Conservation (phyloP, 1,284 basidiomycete genomes). For the Phylloboletellus chloephorus region DNA sequence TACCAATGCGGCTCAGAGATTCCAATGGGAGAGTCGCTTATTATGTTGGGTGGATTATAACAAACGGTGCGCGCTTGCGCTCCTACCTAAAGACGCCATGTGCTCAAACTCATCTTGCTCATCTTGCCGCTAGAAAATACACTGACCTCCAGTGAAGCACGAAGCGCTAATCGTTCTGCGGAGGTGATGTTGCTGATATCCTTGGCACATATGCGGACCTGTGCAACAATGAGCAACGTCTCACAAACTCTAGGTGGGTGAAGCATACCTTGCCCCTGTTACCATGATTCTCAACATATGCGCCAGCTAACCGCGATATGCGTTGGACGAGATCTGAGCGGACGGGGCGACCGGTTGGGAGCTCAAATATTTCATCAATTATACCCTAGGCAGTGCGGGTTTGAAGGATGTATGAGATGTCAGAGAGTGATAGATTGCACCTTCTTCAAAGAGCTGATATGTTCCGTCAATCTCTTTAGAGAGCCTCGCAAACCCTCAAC, state of each 20-base stretch:
- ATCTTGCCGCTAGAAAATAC: background rate
- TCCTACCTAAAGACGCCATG: constrained; percentile 14
- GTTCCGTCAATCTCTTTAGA: constrained; percentile 40
- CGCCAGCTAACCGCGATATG: constrained; percentile 62
- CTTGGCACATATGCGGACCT: constrained; percentile 56
- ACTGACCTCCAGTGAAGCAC: constrained; percentile 49
- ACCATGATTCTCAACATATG: constrained; percentile 51
- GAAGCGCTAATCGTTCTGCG: constrained; percentile 50
- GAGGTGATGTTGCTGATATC: constrained; percentile 35
- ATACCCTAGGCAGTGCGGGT: constrained; percentile 39
- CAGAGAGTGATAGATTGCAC: constrained; percentile 31
- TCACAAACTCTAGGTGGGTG: background rate
- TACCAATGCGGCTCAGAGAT: constrained; percentile 37
- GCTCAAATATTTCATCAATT: constrained; percentile 41
- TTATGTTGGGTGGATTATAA: constrained; percentile 35
- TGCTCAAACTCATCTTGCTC: background rate
- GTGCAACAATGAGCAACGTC: constrained; percentile 4
- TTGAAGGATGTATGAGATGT: constrained; percentile 1
- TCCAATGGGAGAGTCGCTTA: constrained; percentile 25
- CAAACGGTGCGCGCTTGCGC: constrained; percentile 25
- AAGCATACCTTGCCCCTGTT: constrained; percentile 40
- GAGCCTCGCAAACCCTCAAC: constrained; percentile 53
- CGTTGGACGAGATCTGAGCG: constrained; percentile 46
- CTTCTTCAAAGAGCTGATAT: constrained; percentile 45
- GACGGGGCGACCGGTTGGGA: constrained; percentile 44